A percentile compares a stretch with the other conserved stretches of the same genome.
Evolutionary conservation across 139 green algal genomes (phyloP).

Genomic region (Eudorina sp.): DNA sequence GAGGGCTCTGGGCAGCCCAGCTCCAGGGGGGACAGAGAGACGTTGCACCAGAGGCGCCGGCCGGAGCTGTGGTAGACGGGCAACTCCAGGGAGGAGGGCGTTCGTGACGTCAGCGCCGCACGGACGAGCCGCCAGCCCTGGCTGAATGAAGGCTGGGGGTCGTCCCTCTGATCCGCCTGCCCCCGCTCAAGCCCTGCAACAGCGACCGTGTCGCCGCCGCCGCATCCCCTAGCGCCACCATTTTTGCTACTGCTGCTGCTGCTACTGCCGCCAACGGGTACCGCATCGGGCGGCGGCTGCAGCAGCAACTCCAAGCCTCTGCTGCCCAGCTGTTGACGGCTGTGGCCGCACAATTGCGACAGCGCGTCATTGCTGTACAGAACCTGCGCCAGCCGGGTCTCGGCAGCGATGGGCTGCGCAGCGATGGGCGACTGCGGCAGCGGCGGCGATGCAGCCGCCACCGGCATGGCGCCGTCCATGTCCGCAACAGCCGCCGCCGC

Average conservation of each 20-base stretch:
- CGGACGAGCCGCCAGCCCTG: not conserved
- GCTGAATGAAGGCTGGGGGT: too few species aligned
- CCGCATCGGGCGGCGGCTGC: not conserved
- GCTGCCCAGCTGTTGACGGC: not conserved
- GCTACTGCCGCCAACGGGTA: not conserved
- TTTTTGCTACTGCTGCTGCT: too few species aligned
- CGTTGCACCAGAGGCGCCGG: not conserved
- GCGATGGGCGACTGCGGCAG: not conserved
- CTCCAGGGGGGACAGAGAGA: not conserved
- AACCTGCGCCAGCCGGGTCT: not conserved
- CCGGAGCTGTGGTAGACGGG: not conserved
- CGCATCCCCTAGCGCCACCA: too few species aligned
- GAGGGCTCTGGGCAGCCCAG: too few species aligned
- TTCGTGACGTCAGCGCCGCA: not conserved
- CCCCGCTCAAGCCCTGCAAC: not conserved
- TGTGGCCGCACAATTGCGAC: not conserved
- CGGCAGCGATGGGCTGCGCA: not conserved
- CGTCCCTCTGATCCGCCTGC: too few species aligned
- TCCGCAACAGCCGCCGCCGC: not conserved
- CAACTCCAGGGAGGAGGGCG: not conserved
- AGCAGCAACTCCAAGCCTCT: constrained; percentile 2
- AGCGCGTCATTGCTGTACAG: constrained; percentile 16
- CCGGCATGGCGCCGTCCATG: not conserved
- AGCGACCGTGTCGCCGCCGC: not conserved
- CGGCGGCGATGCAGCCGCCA: not conserved